A percentile compares a stretch with the other conserved stretches of the same genome.
These are phyloP conservation scores for Cadophora gregata DNA, from an alignment of 2,329 filamentous ascomycete species.

Conservation along the genomic window DNA sequence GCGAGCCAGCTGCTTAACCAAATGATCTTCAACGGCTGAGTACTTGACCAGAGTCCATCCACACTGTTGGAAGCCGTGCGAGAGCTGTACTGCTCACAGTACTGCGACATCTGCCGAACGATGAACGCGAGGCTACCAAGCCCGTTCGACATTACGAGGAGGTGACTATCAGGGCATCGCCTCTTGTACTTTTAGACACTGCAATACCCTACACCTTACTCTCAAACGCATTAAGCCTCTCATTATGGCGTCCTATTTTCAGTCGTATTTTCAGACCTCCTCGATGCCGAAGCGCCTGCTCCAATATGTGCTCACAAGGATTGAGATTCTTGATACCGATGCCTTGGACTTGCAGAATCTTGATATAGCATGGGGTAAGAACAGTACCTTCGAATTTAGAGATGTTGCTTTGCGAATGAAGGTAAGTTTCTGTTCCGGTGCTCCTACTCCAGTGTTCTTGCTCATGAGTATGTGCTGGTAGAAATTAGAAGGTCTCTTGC, in stretches of 20 bases:
- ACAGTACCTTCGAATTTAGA: constrained; percentile 82
- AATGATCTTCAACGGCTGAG: not conserved
- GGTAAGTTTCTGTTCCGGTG: constrained; percentile 57
- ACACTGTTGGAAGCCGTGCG: not conserved
- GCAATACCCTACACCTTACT: constrained; percentile 7
- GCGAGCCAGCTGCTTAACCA: not conserved
- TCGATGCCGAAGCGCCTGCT: constrained; percentile 89
- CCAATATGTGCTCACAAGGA: constrained; percentile 80
- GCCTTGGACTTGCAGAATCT: constrained; percentile 85
- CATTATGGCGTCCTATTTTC: constrained; percentile 45
- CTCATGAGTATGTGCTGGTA: constrained; percentile 46
- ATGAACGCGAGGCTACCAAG: constrained; percentile 32
- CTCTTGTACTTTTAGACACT: constrained; percentile 19
- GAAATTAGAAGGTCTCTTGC: constrained; percentile 79
- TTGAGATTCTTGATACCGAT: constrained; percentile 88
- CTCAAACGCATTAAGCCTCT: constrained; percentile 16
- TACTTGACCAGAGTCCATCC: not conserved
- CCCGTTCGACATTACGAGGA: constrained; percentile 37
- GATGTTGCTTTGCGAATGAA: constrained; percentile 83
- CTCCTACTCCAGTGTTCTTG: not conserved
- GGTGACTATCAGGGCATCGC: constrained; percentile 32
- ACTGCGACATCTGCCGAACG: constrained; percentile 21
- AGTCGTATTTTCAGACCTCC: constrained; percentile 48
- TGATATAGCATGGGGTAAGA: constrained; percentile 81
- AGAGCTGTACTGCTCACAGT: not conserved